These are phyloP conservation scores for Cydonia oblonga DNA, from an alignment of 331 rosid species.

Conservation along the genomic window DNA sequence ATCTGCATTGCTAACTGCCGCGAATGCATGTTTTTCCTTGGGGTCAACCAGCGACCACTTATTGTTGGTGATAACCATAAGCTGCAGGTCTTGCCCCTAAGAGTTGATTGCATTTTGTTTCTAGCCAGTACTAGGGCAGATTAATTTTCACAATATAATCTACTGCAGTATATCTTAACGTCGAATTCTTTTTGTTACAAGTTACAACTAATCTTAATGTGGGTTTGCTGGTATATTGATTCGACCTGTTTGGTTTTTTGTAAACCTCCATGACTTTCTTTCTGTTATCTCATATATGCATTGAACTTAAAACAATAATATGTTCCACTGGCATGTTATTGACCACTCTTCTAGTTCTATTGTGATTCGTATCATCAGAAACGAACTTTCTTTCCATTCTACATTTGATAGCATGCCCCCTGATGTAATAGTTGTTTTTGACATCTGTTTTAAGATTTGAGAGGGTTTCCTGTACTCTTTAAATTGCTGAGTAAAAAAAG, in stretches of 20 bases:
- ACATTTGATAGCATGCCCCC: background rate
- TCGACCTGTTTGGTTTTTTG: background rate
- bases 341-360: background rate
- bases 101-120: slow-evolving; percentile 8
- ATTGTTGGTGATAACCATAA: slow-evolving; percentile 94
- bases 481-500: background rate
- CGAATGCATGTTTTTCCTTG: slow-evolving; percentile 87
- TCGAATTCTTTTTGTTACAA: background rate
- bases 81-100: slow-evolving; percentile 51
- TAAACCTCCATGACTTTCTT: background rate
- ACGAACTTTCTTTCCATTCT: background rate
- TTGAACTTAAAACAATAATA: background rate
- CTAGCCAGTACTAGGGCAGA: background rate
- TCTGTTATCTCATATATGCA: background rate
- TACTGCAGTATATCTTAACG: background rate
- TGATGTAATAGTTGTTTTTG: background rate
- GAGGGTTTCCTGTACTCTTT: background rate
- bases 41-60: slow-evolving; percentile 96
- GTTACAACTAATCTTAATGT: background rate
- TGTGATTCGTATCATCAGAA: background rate
- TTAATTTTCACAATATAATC: background rate
- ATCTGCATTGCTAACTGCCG: slow-evolving; percentile 97
- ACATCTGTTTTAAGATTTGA: background rate
- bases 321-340: background rate
- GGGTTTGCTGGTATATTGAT: background rate